phyloP scores from a whole-genome alignment of 1,284 basidiomycete genomes.

The Ceratobasidium sp. region DNA sequence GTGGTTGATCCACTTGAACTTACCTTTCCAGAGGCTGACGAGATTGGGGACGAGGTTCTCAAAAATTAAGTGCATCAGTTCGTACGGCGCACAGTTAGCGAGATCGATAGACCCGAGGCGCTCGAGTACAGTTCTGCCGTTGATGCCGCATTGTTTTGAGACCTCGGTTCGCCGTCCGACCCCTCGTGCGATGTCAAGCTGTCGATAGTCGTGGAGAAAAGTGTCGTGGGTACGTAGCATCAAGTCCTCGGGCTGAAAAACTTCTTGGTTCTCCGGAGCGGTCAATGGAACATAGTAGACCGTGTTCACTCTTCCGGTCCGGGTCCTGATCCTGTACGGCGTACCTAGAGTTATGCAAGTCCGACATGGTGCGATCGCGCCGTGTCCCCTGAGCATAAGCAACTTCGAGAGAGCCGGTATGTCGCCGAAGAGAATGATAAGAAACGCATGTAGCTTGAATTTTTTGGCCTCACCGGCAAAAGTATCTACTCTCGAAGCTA shows the following conservation, averaged over 20 bases:
- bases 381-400: slow-evolving; percentile 45
- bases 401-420: slow-evolving; percentile 45
- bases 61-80: slow-evolving; percentile 49
- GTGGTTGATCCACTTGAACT: slow-evolving; percentile 1
- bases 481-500: too few relatives aligned
- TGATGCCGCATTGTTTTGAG: slow-evolving; percentile 40
- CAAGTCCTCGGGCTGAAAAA: not conserved
- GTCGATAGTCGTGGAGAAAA: not conserved
- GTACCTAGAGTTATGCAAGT: slow-evolving; percentile 32
- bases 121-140: slow-evolving; percentile 25
- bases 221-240: slow-evolving; percentile 34
- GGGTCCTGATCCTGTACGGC: not conserved
- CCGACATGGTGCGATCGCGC: slow-evolving; percentile 41
- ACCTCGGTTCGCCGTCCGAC: not conserved
- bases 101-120: slow-evolving; percentile 32
- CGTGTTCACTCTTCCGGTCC: not conserved
- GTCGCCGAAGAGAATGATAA: slow-evolving; percentile 43
- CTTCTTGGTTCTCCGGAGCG: not conserved
- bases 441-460: slow-evolving; percentile 43
- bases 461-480: too few relatives aligned
- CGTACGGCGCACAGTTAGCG: slow-evolving; percentile 44
- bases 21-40: not conserved
- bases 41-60: slow-evolving; percentile 47
- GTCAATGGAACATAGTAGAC: slow-evolving; percentile 42
- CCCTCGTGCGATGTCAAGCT: not conserved